These are phyloP conservation scores for Fusarium camptoceras DNA, from an alignment of 2,329 filamentous ascomycete species.

Conservation along the genomic window DNA sequence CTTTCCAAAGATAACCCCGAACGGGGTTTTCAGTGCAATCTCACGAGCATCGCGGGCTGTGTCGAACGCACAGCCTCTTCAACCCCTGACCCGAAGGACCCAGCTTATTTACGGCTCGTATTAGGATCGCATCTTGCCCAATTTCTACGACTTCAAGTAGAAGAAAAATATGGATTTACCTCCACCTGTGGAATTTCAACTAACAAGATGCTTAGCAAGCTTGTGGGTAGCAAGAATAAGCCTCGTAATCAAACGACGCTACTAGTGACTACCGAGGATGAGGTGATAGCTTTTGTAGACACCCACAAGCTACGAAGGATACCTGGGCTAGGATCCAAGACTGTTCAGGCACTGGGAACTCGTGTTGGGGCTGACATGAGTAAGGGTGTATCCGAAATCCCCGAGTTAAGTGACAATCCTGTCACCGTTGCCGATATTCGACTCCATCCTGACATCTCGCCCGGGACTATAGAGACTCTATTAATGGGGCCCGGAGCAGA, in stretches of 20 bases:
- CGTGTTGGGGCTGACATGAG: constrained; percentile 59
- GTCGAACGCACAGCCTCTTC: constrained; percentile 52
- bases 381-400: constrained; percentile 47
- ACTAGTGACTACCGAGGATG: constrained; percentile 69
- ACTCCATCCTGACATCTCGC: constrained; percentile 69
- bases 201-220: constrained; percentile 86
- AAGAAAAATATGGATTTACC: constrained; percentile 84
- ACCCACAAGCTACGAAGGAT: constrained; percentile 80
- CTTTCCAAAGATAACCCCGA: constrained; percentile 79
- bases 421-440: constrained; percentile 77
- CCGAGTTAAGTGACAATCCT: constrained; percentile 53
- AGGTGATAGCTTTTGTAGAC: constrained; percentile 78
- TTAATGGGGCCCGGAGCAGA: constrained; percentile 77
- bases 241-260: constrained; percentile 89
- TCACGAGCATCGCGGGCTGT: constrained; percentile 73
- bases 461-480: constrained; percentile 73
- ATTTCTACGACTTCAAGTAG: constrained; percentile 77
- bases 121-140: constrained; percentile 85
- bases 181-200: constrained; percentile 89
- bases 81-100: constrained; percentile 49
- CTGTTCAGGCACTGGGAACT: constrained; percentile 60
- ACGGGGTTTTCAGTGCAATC: constrained; percentile 83
- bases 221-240: constrained; percentile 86
- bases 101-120: constrained; percentile 70
- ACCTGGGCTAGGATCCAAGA: constrained; percentile 86